These are phyloP conservation scores for Xenosphaeropsis pyriputrescens DNA, from an alignment of 2,329 filamentous ascomycete species.

Conservation along the genomic window DNA sequence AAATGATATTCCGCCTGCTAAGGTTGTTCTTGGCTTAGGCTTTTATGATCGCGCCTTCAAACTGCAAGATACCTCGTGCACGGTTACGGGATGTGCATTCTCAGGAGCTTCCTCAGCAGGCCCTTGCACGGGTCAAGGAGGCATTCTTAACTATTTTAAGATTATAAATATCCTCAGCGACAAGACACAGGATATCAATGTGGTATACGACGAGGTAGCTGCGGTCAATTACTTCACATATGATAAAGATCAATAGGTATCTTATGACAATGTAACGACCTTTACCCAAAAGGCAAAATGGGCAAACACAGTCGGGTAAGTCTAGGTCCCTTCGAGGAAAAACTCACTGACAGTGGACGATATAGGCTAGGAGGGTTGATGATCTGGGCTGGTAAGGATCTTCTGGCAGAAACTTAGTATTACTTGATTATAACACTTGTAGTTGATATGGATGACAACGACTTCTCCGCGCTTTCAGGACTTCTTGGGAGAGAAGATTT, in stretches of 20 bases:
- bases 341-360: too few species aligned
- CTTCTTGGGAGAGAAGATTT: too few species aligned
- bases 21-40: conserved; percentile 26
- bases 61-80: conserved; percentile 7
- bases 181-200: neutral
- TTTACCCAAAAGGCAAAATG: conserved; percentile 8
- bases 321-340: too few species aligned
- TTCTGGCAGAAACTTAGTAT: too few species aligned
- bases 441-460: too few species aligned
- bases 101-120: conserved; percentile 7
- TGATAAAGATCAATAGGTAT: conserved; percentile 24
- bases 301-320: too few species aligned
- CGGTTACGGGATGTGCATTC: conserved; percentile 9
- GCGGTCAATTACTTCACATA: conserved; percentile 20
- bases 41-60: conserved; percentile 24
- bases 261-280: conserved; percentile 23
- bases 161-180: conserved; percentile 1
- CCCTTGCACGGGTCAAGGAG: conserved; percentile 9
- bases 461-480: too few species aligned
- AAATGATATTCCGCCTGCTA: conserved; percentile 21
- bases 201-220: conserved; percentile 8
- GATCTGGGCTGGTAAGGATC: too few species aligned
- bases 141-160: conserved; percentile 6
- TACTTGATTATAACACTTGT: too few species aligned
- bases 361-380: too few species aligned